Percentiles rank a stretch among this genome's conserved stretches.
These are phyloP conservation scores for Zygoascus ofunaensis DNA, from an alignment of 805 yeast genomes.

Conservation along the genomic window DNA sequence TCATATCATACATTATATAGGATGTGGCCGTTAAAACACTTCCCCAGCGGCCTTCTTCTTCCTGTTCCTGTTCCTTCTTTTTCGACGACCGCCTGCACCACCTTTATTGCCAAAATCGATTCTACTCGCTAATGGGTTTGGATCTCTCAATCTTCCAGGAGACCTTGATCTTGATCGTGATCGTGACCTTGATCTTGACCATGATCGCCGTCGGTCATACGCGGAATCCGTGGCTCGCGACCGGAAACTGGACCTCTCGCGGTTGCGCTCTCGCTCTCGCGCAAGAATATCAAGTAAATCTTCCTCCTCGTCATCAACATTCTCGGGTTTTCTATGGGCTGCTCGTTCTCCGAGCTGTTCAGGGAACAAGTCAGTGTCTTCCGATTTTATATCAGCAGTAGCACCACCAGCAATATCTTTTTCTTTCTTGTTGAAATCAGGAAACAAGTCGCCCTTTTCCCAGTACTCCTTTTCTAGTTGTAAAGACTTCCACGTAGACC, in stretches of 20 bases:
- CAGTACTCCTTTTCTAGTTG: slow-evolving; percentile 7
- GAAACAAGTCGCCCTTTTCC: slow-evolving; percentile 12
- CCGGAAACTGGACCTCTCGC: too few species aligned
- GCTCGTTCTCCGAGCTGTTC: neutral
- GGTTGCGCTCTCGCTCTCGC: neutral
- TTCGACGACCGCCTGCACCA: neutral
- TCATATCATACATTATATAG: too few species aligned
- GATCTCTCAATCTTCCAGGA: neutral
- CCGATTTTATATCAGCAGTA: too few species aligned
- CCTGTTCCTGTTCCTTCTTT: neutral
- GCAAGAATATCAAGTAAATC: neutral
- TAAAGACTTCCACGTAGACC: slow-evolving; percentile 2
- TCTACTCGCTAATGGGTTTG: neutral
- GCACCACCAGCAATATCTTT: neutral
- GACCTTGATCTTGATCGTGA: slow-evolving; percentile 7
- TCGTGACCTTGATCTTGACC: slow-evolving; percentile 2
- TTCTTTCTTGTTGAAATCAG: slow-evolving; percentile 4
- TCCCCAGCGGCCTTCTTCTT: neutral
- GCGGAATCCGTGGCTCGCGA: neutral
- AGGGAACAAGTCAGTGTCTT: neutral
- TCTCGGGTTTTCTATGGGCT: neutral
- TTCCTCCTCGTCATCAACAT: neutral
- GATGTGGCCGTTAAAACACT: too few species aligned
- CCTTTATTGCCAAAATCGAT: neutral
- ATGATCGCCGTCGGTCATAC: neutral